These are phyloP conservation scores for Eucalyptus regnans DNA, from an alignment of 345 rosid species.

Conservation along the genomic window DNA sequence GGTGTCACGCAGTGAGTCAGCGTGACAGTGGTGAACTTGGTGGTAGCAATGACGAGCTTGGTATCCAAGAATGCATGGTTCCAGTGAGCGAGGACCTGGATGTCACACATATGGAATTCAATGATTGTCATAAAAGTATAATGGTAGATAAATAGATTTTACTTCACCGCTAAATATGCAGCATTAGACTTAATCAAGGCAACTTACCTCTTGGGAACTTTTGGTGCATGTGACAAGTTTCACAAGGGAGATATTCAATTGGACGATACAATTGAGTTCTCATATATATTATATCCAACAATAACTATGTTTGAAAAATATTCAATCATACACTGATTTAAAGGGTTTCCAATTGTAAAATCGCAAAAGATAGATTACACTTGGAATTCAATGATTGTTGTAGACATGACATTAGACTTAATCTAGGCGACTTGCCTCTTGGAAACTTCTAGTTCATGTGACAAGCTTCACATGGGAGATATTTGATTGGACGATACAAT, in stretches of 20 bases:
- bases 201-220: background rate
- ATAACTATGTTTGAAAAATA: no score
- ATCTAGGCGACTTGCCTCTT: background rate
- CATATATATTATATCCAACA: background rate
- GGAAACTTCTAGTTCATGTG: background rate
- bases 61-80: no score
- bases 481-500: background rate
- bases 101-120: no score
- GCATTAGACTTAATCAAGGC: background rate
- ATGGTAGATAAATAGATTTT: background rate
- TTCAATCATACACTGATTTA: no score
- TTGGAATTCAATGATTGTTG: background rate
- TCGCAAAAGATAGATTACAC: no score
- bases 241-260: background rate
- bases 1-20: no score
- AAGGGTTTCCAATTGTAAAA: no score
- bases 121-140: background rate
- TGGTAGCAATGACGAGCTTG: no score
- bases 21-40: no score
- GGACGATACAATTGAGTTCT: background rate
- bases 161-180: background rate
- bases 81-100: no score
- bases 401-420: background rate
- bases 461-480: background rate
- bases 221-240: background rate